phyloP scores from a whole-genome alignment of 2,329 filamentous ascomycete genomes.

The Microcera coccophila region DNA sequence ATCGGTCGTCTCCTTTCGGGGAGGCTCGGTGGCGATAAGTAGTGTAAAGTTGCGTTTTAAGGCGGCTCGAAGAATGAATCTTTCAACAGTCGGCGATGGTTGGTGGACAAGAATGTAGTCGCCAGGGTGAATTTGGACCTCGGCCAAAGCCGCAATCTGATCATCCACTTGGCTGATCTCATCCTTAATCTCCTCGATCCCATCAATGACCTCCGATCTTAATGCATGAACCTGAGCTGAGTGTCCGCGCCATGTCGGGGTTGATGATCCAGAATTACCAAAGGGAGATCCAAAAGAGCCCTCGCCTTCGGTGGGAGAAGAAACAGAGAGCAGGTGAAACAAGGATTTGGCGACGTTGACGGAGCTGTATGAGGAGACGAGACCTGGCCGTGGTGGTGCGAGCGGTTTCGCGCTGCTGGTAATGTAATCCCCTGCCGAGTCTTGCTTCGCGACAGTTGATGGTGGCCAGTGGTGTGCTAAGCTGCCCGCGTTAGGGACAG shows the following conservation, averaged over 20 bases:
- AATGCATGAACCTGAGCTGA: slow-evolving; percentile 61
- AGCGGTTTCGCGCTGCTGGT: slow-evolving; percentile 26
- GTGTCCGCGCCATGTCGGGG: slow-evolving; percentile 40
- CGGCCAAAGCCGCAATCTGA: slow-evolving; percentile 82
- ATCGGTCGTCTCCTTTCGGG: slow-evolving; percentile 35
- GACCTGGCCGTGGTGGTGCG: slow-evolving; percentile 51
- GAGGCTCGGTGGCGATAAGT: slow-evolving; percentile 68
- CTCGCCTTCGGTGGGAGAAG: slow-evolving; percentile 45
- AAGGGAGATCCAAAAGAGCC: slow-evolving; percentile 44
- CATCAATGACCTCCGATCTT: slow-evolving; percentile 86
- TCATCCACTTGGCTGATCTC: slow-evolving; percentile 91
- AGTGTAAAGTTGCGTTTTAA: slow-evolving; percentile 89
- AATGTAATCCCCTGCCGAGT: slow-evolving; percentile 30
- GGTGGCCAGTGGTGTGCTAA: slow-evolving; percentile 30
- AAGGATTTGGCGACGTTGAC: slow-evolving; percentile 71
- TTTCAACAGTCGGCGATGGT: slow-evolving; percentile 80
- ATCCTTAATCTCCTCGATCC: slow-evolving; percentile 93
- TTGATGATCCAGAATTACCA: slow-evolving; percentile 47
- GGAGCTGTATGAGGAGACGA: slow-evolving; percentile 59
- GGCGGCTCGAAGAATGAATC: slow-evolving; percentile 83
- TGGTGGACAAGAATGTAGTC: slow-evolving; percentile 90
- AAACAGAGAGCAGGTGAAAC: slow-evolving; percentile 81
- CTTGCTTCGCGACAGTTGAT: slow-evolving; percentile 34
- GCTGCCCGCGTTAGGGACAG: slow-evolving; percentile 30
- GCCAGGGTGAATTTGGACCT: slow-evolving; percentile 89